Base-by-base conservation (phyloP, 1,139 yeast species). In the Groenewaldozyma auringiensis region DNA sequence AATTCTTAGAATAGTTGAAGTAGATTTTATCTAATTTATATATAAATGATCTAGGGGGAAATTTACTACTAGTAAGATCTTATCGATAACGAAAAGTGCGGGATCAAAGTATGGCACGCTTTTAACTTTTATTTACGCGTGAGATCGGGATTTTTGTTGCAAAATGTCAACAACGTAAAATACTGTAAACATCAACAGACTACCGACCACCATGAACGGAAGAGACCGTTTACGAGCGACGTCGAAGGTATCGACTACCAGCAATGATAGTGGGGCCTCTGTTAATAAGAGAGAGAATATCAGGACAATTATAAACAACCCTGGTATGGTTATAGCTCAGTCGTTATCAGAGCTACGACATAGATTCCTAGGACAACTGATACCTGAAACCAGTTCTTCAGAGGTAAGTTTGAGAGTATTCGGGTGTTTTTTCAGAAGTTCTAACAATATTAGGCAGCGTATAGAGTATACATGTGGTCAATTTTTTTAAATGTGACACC, bases 401-500 rank as follows among this genome's bases (percentile, higher is more conserved):
- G 56, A 53, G 36, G 54, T 51, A 47, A 40, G 52, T 47, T 11
- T 8, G 29, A n/a, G n/a, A n/a, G n/a, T n/a, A n/a, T n/a, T n/a
- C n/a, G 33, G 35, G 49, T 41, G 3, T 14, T n/a, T n/a, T n/a
- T n/a, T n/a, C n/a, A n/a, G n/a, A n/a, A n/a, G n/a, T n/a, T n/a
- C n/a, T n/a, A n/a, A n/a, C n/a, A n/a, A n/a, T n/a, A n/a, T 6
- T 25, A 25, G 29, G 29, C 11, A 8, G 80, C 94, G 1, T 81
- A 85, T 58, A 66, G 96, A 49, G 68, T 78, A 18, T 81, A 83
- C 52, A 85, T 86, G 1, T 88, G 96, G 96, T 76, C 92, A 2
- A 81, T 88, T 17, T 68, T 88, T 20, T 69, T 83, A 21, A 71
- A 87, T 40, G 80, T 79, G 0, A 77, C 82, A 1, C 81, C 84